Evolutionary conservation across 2,329 filamentous ascomycete species (phyloP).

Genomic region (Elsinoe perseae): DNA sequence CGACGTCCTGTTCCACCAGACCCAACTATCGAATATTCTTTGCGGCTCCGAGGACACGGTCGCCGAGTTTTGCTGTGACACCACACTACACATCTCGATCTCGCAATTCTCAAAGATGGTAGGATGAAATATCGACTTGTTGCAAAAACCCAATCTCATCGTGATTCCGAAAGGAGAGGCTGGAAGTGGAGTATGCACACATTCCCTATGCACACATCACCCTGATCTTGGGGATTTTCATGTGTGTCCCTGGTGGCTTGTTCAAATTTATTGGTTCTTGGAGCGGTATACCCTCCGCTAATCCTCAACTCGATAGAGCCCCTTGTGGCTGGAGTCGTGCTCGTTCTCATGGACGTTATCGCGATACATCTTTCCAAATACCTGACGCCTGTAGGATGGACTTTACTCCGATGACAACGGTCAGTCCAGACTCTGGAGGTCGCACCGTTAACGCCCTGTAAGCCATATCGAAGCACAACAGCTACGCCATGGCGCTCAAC

Average conservation of each 20-base stretch:
- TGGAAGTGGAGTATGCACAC: not conserved
- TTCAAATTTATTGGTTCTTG: not conserved
- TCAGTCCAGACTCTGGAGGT: not conserved
- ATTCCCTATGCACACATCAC: not conserved
- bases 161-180: not conserved
- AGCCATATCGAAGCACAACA: not conserved
- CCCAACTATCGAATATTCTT: not conserved
- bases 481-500: not conserved
- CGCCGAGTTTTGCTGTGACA: not conserved
- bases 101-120: not conserved
- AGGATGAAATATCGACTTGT: not conserved
- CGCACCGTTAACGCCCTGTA: not conserved
- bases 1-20: not conserved
- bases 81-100: not conserved
- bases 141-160: conserved; percentile 3
- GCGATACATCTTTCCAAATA: not conserved
- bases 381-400: not conserved
- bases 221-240: too few relatives aligned
- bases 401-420: not conserved
- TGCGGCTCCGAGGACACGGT: not conserved
- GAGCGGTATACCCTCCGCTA: not conserved
- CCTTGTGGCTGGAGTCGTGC: not conserved
- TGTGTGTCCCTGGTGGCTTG: not conserved
- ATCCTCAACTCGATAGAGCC: not conserved
- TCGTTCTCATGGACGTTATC: not conserved